Evolutionary conservation across 1,139 yeast species (phyloP), one percentile per base, ranked within the genome.

Genomic region (Zygotorulaspora mrakii): DNA sequence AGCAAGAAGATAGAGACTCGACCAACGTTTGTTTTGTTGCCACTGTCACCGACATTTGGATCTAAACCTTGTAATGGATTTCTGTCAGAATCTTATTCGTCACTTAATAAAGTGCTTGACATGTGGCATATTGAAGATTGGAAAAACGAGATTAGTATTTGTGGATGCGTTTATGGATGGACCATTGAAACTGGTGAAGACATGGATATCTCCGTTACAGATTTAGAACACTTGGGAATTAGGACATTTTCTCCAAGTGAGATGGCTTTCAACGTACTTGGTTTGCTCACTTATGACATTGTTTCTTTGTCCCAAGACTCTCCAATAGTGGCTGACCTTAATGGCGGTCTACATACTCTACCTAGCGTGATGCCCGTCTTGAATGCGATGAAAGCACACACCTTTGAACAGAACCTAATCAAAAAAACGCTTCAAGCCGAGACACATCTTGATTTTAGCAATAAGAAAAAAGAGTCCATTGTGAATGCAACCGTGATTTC

Each of bases 141-240:
- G 96, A 79, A 82, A 39, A 70, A 82, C 47, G 86, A 83, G 70
- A 78, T 88, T 68, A 87, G 95, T 46, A 71, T 88, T 48, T 86
- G 95, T 67, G 96, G 96, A 69, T 95, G 95, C 35, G 77, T 88
- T 52, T 88, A 88, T 66, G 96, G 96, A 61, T 88, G 96, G 96
- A 88, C 96, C 49, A 83, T 96, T 73, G 96, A 96, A 65, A 22
- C 33, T 14, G 87, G 95, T 49, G 95, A 96, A 57, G 86, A 87
- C 74, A 88, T 87, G 71, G 80, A 84, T 62, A 25, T 28, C n/a
- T 12, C 33, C 9, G 83, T 86, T 63, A 94, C 85, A 68, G 95
- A 95, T 53, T 82, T 88, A 61, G 96, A 88, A 70, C 77, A 77
- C 62, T 69, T 82, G 45, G 96, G 96, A 52, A 94, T 87, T 39